Base-by-base conservation (phyloP, 2,329 filamentous ascomycete species). In the Ascochyta koolunga region DNA sequence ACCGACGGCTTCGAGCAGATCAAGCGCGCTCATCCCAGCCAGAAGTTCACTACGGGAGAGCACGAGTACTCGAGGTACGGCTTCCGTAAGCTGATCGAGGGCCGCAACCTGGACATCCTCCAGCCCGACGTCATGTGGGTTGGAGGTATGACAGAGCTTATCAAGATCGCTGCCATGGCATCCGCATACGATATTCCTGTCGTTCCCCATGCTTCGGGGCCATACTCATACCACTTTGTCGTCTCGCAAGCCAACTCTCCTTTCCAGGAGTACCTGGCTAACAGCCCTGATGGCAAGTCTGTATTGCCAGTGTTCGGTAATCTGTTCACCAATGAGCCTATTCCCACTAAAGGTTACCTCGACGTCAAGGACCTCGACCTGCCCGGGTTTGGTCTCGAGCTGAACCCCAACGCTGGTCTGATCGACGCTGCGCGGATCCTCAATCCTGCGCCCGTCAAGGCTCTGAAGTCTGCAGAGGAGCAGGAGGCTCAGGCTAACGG, bases 111-210 rank as follows among this genome's bases (percentile, higher is more conserved):
- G 56, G 93, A 97, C 74, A 96, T 97, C 65, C 86, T 97, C 68
- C 93, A 96, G 78, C 93, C 93, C 13, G 93, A 97, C 70, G 92
- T 97, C 60, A 97, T 97, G 93, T 97, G 93, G 93, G 86, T 96
- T 13, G 93, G 93, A 59, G 93, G 93, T 58, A 76, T 97, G 82
- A 97, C 93, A 0, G 93, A 97, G 77, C 83, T 97, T 53, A 86
- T 97, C 62, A 95, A 91, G 77, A 89, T 97, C 46, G 85, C 91
- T 15, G 89, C 92, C 48, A 89, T 96, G 85, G 93, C 93, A 4
- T 86, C 92, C 4, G 93, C 93, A 19, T 97, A 97, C 76, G 93
- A 97, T 70, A 89, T 97, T 56, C 93, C 93, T 11, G 92, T 97
- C 15, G 91, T 97, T 13, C 93, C 93, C n/a, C 93, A 97, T 72